These are phyloP conservation scores for Teunomyces aglyptinius DNA, from an alignment of 805 yeast genomes.

Conservation along the genomic window DNA sequence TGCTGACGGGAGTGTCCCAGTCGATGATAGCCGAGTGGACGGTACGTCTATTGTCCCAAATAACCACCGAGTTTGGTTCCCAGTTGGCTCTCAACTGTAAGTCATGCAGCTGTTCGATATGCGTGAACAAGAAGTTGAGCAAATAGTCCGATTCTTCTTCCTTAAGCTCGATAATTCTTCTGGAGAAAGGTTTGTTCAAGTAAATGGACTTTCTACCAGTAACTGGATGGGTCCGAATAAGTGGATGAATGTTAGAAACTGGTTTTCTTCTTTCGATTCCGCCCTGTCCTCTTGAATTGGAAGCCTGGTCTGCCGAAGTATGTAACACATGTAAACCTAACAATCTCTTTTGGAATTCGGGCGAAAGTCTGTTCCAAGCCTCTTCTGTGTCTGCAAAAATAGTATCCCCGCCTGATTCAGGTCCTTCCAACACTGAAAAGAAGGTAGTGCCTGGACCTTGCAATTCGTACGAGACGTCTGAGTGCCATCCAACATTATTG, in stretches of 20 bases:
- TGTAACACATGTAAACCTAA: constrained; percentile 35
- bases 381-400: constrained; percentile 37
- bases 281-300: constrained; percentile 25
- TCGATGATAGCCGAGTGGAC: constrained; percentile 37
- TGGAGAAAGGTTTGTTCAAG: constrained; percentile 34
- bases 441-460: constrained; percentile 36
- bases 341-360: constrained; percentile 31
- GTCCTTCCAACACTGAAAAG: constrained; percentile 35
- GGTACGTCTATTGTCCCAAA: constrained; percentile 35
- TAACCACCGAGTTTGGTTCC: constrained; percentile 36
- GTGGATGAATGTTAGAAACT: constrained; percentile 34
- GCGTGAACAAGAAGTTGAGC: constrained; percentile 30
- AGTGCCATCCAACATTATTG: constrained; percentile 36
- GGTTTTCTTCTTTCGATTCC: constrained; percentile 34
- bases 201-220: constrained; percentile 30
- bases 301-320: constrained; percentile 33
- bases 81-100: constrained; percentile 37
- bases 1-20: constrained; percentile 33
- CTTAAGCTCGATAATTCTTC: constrained; percentile 34
- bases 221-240: constrained; percentile 35
- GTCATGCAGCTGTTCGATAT: constrained; percentile 33
- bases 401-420: constrained; percentile 40
- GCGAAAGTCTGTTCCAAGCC: constrained; percentile 36
- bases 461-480: constrained; percentile 36
- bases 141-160: constrained; percentile 32